Evolutionary conservation across 2,329 filamentous ascomycete genomes (phyloP).

Genomic region (Penicillium expansum): DNA sequence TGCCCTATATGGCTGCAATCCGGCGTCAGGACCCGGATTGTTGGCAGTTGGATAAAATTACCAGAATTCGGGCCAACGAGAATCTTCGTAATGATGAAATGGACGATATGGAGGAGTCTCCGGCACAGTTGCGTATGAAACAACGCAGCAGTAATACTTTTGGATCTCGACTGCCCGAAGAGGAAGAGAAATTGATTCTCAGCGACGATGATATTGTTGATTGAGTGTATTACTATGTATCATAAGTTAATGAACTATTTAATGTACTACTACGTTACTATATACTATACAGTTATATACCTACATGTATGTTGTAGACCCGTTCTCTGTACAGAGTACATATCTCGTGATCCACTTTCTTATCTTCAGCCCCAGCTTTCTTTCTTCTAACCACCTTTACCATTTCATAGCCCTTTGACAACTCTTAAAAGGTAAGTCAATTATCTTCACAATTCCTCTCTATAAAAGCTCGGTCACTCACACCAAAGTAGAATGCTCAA

Average conservation of each 20-base stretch:
- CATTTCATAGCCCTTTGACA: background rate
- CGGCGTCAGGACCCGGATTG: slow-evolving; percentile 39
- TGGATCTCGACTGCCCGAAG: slow-evolving; percentile 41
- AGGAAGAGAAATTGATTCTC: slow-evolving; percentile 67
- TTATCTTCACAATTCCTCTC: background rate
- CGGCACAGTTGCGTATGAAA: slow-evolving; percentile 38
- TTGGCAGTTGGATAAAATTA: slow-evolving; percentile 65
- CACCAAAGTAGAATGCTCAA: slow-evolving; percentile 15
- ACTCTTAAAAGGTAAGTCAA: background rate
- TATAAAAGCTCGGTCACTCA: background rate
- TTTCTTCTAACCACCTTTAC: slow-evolving; percentile 1
- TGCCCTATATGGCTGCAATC: slow-evolving; percentile 81
- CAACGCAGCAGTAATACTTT: slow-evolving; percentile 25
- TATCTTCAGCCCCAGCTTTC: slow-evolving; percentile 3
- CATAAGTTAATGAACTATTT: too few species aligned
- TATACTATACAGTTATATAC: too few species aligned
- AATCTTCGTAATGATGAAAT: slow-evolving; percentile 48
- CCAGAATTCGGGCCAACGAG: slow-evolving; percentile 51
- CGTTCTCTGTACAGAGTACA: too few species aligned
- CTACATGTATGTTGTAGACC: too few species aligned
- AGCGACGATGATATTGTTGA: slow-evolving; percentile 87
- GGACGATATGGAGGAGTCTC: slow-evolving; percentile 31
- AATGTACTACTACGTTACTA: too few species aligned
- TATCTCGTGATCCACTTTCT: background rate
- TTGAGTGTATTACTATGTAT: too few species aligned